Conservation (phyloP, 2,329 filamentous ascomycete genomes). For the Pseudohalonectria lignicola region DNA sequence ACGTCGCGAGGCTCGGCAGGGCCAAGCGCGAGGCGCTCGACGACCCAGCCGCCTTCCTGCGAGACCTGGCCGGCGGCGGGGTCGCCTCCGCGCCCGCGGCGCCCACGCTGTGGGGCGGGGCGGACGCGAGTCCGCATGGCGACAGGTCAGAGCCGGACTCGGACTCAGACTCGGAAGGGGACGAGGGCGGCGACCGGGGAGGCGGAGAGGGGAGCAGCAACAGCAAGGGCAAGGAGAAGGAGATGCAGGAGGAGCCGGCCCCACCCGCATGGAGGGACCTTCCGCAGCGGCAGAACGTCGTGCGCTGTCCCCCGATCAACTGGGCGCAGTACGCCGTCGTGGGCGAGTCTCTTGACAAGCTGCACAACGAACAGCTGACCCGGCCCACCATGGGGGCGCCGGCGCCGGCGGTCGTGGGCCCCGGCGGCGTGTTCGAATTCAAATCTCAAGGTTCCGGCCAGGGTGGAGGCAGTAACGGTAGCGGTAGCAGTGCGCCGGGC, state of each 20-base stretch:
- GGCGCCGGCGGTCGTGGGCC: slow-evolving; percentile 21
- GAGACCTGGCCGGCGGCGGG: slow-evolving; percentile 54
- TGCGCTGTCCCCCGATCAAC: slow-evolving; percentile 81
- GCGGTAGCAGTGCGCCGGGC: slow-evolving; percentile 13
- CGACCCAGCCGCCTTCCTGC: slow-evolving; percentile 61
- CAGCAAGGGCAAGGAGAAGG: slow-evolving; percentile 15
- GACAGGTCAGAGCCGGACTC: slow-evolving; percentile 18
- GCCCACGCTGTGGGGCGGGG: slow-evolving; percentile 9
- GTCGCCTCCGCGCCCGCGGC: slow-evolving; percentile 27
- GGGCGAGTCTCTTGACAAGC: slow-evolving; percentile 69
- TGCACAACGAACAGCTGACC: slow-evolving; percentile 69
- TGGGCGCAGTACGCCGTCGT: slow-evolving; percentile 93
- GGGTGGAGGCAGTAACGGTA: slow-evolving; percentile 12
- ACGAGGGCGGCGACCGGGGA: slow-evolving; percentile 12
- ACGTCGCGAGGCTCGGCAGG: slow-evolving; percentile 59
- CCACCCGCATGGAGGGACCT: slow-evolving; percentile 27
- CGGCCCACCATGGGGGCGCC: slow-evolving; percentile 50
- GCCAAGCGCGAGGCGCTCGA: slow-evolving; percentile 61
- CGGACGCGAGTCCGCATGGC: not conserved
- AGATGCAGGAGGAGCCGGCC: not conserved
- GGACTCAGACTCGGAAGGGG: slow-evolving; percentile 15
- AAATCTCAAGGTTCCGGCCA: slow-evolving; percentile 21
- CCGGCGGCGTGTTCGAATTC: slow-evolving; percentile 40
- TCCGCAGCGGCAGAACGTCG: slow-evolving; percentile 69
- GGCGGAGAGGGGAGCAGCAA: not conserved